phyloP scores from a whole-genome alignment of 148 eudicot species.

The Rheum nobile region DNA sequence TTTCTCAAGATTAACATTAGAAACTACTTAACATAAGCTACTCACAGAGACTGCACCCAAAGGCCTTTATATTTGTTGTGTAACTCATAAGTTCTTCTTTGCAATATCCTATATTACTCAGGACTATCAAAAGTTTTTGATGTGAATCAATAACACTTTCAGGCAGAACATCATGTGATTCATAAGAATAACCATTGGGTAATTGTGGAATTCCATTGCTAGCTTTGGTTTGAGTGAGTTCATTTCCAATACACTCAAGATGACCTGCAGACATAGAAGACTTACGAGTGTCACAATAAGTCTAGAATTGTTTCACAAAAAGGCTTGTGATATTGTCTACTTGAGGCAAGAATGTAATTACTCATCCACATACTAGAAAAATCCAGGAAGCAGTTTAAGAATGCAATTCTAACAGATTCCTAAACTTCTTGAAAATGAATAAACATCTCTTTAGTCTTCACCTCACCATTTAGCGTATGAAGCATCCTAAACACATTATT shows the following conservation, averaged over 20 bases:
- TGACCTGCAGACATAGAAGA: conserved; percentile 35
- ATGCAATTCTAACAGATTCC: conserved; percentile 84
- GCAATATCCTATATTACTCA: conserved; percentile 94
- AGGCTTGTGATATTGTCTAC: background rate
- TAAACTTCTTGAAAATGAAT: conserved; percentile 80
- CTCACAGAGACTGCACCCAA: conserved; percentile 63
- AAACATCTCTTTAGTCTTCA: conserved; percentile 70
- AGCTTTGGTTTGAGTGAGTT: conserved; percentile 45
- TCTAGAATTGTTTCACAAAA: background rate
- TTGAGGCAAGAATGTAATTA: background rate
- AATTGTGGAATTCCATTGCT: conserved; percentile 35
- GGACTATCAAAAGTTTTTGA: conserved; percentile 76
- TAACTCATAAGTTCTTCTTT: conserved; percentile 78
- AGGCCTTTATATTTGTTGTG: conserved; percentile 66
- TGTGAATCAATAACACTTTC: conserved; percentile 71
- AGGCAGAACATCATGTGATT: conserved; percentile 40
- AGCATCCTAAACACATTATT: conserved; percentile 58
- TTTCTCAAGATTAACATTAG: background rate
- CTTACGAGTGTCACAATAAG: background rate
- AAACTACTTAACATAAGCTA: background rate
- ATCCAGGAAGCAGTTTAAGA: conserved; percentile 80
- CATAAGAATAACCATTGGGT: conserved; percentile 49
- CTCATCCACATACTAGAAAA: conserved; percentile 56
- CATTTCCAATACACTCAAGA: conserved; percentile 72
- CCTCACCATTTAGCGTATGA: conserved; percentile 53